These are phyloP conservation scores for Populus alba DNA, from an alignment of 345 rosid species.

Conservation along the genomic window DNA sequence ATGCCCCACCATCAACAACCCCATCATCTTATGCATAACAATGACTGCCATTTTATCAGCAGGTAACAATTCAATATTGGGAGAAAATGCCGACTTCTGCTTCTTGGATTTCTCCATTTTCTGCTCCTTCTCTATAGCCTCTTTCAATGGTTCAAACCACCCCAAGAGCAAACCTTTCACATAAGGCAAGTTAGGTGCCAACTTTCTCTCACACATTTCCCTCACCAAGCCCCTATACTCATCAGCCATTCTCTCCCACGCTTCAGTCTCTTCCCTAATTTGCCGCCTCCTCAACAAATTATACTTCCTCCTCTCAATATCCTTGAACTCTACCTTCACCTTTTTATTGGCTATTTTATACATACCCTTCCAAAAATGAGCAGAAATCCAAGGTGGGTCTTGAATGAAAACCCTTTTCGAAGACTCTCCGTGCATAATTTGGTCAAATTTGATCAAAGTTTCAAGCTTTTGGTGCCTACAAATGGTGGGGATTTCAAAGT, in stretches of 20 bases:
- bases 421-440: conserved; percentile 16
- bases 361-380: conserved; percentile 60
- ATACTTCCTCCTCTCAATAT: conserved; percentile 59
- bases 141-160: conserved; percentile 84
- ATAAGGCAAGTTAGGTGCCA: conserved; percentile 81
- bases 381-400: conserved; percentile 81
- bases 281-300: conserved; percentile 71
- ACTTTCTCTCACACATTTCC: conserved; percentile 71
- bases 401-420: conserved; percentile 49
- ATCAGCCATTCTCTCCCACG: conserved; percentile 77
- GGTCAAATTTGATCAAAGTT: conserved; percentile 6
- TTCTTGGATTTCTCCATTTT: conserved; percentile 55
- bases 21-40: conserved; percentile 96
- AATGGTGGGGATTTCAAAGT: conserved; percentile 37
- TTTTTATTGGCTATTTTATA: conserved; percentile 41
- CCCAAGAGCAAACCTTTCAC: conserved; percentile 81
- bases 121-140: conserved; percentile 77
- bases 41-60: conserved; percentile 93
- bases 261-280: conserved; percentile 84
- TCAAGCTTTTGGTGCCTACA: conserved; percentile 16
- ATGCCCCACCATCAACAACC: conserved; percentile 60
- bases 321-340: conserved; percentile 45
- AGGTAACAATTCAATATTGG: conserved; percentile 69
- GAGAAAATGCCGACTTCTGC: conserved; percentile 73
- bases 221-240: conserved; percentile 73